Evolutionary conservation across 2,329 filamentous ascomycete genomes (phyloP).

Genomic region (Diaporthe citri): DNA sequence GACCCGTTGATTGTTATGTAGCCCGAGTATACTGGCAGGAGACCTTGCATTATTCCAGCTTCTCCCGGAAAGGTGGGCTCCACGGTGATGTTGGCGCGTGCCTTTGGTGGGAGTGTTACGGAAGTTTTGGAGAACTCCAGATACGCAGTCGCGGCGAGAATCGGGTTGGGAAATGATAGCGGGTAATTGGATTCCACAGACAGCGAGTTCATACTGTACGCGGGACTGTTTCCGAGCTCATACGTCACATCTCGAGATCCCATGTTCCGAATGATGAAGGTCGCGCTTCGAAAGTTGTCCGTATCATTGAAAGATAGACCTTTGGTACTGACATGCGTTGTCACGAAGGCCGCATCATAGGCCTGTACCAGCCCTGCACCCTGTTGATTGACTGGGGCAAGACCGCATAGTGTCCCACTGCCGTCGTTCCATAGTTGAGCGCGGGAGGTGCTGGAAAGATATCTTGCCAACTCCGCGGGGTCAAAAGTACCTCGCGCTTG

Average conservation of each 20-base stretch:
- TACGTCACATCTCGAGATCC: conserved; percentile 52
- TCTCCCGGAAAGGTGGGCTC: conserved; percentile 42
- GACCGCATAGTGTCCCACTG: conserved; percentile 24
- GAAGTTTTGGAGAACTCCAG: conserved; percentile 41
- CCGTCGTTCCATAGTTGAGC: conserved; percentile 51
- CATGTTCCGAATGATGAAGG: conserved; percentile 56
- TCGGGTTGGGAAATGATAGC: conserved; percentile 28
- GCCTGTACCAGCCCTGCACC: conserved; percentile 58
- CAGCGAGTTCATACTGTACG: conserved; percentile 54
- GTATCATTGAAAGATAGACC: conserved; percentile 61
- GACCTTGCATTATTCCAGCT: conserved; percentile 38
- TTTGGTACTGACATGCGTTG: conserved; percentile 51
- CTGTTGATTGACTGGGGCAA: conserved; percentile 56
- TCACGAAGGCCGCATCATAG: conserved; percentile 55
- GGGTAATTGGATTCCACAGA: not conserved
- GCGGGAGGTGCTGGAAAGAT: conserved; percentile 42
- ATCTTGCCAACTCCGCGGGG: conserved; percentile 9
- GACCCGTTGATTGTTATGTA: conserved; percentile 56
- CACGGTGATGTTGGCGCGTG: conserved; percentile 45
- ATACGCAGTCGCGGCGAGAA: conserved; percentile 38
- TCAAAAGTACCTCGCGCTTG: conserved; percentile 30
- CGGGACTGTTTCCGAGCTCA: conserved; percentile 51
- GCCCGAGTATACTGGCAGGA: conserved; percentile 58
- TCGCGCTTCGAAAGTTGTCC: conserved; percentile 46
- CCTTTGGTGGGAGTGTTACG: conserved; percentile 48